Percentiles rank a stretch among this genome's conserved stretches.
Evolutionary conservation across 1,284 basidiomycete species (phyloP).

Genomic region (Rhodotorula sp.): DNA sequence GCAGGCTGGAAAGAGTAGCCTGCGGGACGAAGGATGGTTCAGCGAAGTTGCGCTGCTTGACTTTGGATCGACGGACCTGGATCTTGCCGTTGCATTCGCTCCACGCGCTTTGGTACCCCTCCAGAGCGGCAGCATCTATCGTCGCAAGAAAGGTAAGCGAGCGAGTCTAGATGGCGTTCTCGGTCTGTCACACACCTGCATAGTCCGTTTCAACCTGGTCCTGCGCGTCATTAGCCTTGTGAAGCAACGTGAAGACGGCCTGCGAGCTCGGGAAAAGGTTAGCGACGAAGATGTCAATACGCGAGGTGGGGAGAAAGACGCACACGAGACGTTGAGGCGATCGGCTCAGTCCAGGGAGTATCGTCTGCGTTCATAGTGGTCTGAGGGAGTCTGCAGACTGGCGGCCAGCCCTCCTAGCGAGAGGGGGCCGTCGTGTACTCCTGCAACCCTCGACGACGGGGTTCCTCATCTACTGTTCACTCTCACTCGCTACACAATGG

Average conservation of each 20-base stretch:
- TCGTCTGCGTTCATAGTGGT: background rate
- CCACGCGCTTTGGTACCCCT: constrained; percentile 27
- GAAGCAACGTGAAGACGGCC: constrained; percentile 28
- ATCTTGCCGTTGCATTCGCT: background rate
- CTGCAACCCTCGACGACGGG: too few species aligned
- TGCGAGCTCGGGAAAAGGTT: background rate
- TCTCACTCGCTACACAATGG: constrained; percentile 8
- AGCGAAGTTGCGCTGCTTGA: background rate
- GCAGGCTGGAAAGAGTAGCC: constrained; percentile 21
- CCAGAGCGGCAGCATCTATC: background rate
- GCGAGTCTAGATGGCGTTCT: background rate
- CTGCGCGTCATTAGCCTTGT: background rate
- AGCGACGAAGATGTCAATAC: background rate
- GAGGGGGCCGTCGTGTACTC: too few species aligned
- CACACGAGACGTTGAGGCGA: constrained; percentile 31
- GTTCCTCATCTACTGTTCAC: too few species aligned
- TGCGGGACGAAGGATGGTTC: constrained; percentile 6
- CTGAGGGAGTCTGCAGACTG: rapidly evolving
- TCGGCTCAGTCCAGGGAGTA: constrained; percentile 18
- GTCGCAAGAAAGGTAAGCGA: background rate
- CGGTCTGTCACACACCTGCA: background rate
- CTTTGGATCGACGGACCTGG: background rate
- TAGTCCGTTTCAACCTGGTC: background rate
- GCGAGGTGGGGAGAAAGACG: constrained; percentile 3
- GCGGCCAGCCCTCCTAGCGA: too few species aligned